Percentiles rank a stretch among this genome's conserved stretches.
Conservation (phyloP, 768 basidiomycete species). For the Hysterangium stoloniferum region DNA sequence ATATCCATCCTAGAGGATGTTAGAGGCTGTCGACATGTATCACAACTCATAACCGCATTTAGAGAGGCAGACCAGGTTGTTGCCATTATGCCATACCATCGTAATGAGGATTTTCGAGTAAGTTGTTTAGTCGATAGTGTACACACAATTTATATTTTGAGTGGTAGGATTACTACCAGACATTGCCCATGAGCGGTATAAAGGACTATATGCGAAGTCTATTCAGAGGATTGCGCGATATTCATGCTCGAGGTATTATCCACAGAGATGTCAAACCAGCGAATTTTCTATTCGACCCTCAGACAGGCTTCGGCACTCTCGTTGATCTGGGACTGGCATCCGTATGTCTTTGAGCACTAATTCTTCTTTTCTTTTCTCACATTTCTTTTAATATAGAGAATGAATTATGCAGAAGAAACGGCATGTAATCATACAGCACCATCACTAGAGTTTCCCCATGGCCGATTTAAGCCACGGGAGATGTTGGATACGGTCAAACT, state of each 20-base stretch:
- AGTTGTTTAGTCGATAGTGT: constrained; percentile 24
- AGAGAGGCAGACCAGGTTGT: constrained; percentile 88
- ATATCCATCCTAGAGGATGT: constrained; percentile 82
- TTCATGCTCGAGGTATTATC: constrained; percentile 79
- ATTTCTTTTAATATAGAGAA: constrained; percentile 1
- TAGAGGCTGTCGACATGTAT: constrained; percentile 79
- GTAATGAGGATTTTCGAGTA: constrained; percentile 90
- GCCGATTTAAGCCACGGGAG: constrained; percentile 37
- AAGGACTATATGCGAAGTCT: constrained; percentile 87
- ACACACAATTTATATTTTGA: background rate
- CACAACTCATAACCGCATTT: constrained; percentile 93
- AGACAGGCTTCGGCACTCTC: constrained; percentile 72
- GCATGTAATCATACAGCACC: constrained; percentile 75
- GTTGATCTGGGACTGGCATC: constrained; percentile 96
- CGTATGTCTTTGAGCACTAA: constrained; percentile 38
- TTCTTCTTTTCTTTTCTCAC: background rate
- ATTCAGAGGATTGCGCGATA: constrained; percentile 82
- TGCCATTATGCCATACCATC: constrained; percentile 88
- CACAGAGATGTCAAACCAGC: constrained; percentile 98
- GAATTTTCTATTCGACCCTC: constrained; percentile 91
- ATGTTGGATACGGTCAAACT: constrained; percentile 40
- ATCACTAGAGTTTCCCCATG: constrained; percentile 58
- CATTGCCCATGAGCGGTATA: constrained; percentile 66
- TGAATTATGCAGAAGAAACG: constrained; percentile 16
- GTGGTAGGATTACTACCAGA: constrained; percentile 59